These are phyloP conservation scores for Ambrosiella cleistominuta DNA, from an alignment of 2,329 filamentous ascomycete species.

Conservation along the genomic window DNA sequence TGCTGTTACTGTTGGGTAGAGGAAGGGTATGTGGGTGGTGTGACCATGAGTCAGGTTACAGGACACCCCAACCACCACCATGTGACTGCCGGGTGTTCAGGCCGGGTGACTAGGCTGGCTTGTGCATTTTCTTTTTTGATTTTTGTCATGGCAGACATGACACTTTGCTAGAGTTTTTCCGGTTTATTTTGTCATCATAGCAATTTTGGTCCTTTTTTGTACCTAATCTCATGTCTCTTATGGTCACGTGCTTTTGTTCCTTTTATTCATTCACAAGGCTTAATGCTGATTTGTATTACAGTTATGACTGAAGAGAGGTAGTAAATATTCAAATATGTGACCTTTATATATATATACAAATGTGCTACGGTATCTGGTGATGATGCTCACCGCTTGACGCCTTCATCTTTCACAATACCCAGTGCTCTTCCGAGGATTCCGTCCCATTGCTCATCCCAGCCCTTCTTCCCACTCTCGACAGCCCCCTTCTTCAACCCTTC, in stretches of 20 bases:
- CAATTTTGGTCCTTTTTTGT: background rate
- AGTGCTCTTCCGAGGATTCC: slow-evolving; percentile 59
- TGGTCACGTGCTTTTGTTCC: too few relatives aligned
- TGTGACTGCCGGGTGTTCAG: too few relatives aligned
- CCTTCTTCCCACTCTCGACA: slow-evolving; percentile 49
- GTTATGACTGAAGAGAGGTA: too few relatives aligned
- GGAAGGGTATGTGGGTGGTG: too few relatives aligned
- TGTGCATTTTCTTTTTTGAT: background rate
- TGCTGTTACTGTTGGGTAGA: too few relatives aligned
- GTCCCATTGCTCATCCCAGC: slow-evolving; percentile 94
- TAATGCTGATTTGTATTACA: too few relatives aligned
- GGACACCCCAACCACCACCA: too few relatives aligned
- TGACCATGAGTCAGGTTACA: too few relatives aligned
- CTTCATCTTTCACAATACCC: slow-evolving; percentile 22
- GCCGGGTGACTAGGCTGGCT: background rate
- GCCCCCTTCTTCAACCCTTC: slow-evolving; percentile 49
- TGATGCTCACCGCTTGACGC: background rate
- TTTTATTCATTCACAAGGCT: too few relatives aligned
- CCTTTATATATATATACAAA: background rate
- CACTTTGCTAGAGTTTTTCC: background rate
- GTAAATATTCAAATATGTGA: too few relatives aligned
- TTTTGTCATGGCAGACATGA: background rate
- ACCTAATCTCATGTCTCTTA: background rate
- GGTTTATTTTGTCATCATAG: background rate
- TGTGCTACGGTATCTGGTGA: background rate